Evolutionary conservation across 2,329 filamentous ascomycete genomes (phyloP).

Genomic region (Ramularia endophylla): DNA sequence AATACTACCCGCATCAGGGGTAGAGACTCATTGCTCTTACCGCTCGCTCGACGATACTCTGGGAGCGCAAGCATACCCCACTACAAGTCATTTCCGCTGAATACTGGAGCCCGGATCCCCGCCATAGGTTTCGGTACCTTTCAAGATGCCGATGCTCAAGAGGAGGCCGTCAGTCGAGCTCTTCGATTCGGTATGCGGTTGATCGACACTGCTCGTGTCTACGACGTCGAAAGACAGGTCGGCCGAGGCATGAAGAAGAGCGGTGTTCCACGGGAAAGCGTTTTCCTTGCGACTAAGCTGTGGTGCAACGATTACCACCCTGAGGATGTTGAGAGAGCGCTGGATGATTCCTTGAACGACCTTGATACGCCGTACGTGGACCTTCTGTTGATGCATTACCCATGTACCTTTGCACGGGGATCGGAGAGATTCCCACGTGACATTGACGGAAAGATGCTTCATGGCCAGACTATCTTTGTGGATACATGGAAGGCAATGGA

Average conservation of each 20-base stretch:
- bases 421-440: conserved; percentile 3
- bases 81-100: conserved; percentile 26
- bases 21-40: too few relatives aligned
- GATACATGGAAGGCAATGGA: conserved; percentile 75
- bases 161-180: conserved; percentile 41
- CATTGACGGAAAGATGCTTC: conserved; percentile 6
- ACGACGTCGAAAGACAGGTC: conserved; percentile 79
- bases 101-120: conserved; percentile 32
- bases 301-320: conserved; percentile 69
- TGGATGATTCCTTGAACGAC: conserved; percentile 64
- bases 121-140: conserved; percentile 34
- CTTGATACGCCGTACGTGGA: conserved; percentile 57
- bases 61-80: too few relatives aligned
- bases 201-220: conserved; percentile 61
- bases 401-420: conserved; percentile 4
- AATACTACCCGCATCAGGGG: too few relatives aligned
- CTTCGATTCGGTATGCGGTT: conserved; percentile 43
- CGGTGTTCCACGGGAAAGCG: conserved; percentile 65
- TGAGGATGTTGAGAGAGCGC: conserved; percentile 45
- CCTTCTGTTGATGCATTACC: conserved; percentile 12
- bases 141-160: conserved; percentile 38
- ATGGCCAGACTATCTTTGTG: conserved; percentile 47
- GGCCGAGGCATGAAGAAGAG: conserved; percentile 70
- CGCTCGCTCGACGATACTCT: too few relatives aligned
- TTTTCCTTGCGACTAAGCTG: conserved; percentile 80